Evolutionary conservation across 1,284 basidiomycete genomes (phyloP).

Genomic region (Fomitopsis palustris): DNA sequence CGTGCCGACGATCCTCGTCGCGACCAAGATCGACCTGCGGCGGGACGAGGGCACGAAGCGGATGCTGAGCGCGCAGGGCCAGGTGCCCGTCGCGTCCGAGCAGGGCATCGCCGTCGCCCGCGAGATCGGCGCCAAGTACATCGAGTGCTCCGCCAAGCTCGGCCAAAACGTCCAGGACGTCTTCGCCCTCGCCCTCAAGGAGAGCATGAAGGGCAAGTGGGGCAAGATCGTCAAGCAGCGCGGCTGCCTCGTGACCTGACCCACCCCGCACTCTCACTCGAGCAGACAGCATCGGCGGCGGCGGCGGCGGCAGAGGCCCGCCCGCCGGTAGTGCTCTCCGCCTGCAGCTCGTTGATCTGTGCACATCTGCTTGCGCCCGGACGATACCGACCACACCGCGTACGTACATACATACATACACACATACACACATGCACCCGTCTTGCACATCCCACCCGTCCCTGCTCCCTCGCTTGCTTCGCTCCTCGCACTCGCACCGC

Average conservation of each 20-base stretch:
- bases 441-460: constrained; percentile 6
- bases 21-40: constrained; percentile 91
- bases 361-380: not conserved
- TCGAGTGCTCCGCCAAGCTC: constrained; percentile 94
- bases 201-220: constrained; percentile 79
- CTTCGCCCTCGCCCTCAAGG: constrained; percentile 86
- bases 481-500: constrained; percentile 15
- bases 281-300: no score
- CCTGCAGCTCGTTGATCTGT: no score
- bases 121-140: constrained; percentile 94
- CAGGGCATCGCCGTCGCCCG: constrained; percentile 80
- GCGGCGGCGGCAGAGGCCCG: no score
- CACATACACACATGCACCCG: not conserved
- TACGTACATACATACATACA: not conserved
- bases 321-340: not conserved
- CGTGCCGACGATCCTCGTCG: constrained; percentile 91
- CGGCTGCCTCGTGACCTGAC: constrained; percentile 76
- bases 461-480: constrained; percentile 5
- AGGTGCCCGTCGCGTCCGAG: constrained; percentile 76
- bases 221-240: constrained; percentile 69
- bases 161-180: constrained; percentile 90
- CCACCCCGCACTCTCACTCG: not conserved
- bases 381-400: not conserved
- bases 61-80: constrained; percentile 93
- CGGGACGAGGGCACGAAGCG: constrained; percentile 83